phyloP scores from a whole-genome alignment of 2,329 filamentous ascomycete species.

The Epicoccum sorghinum region DNA sequence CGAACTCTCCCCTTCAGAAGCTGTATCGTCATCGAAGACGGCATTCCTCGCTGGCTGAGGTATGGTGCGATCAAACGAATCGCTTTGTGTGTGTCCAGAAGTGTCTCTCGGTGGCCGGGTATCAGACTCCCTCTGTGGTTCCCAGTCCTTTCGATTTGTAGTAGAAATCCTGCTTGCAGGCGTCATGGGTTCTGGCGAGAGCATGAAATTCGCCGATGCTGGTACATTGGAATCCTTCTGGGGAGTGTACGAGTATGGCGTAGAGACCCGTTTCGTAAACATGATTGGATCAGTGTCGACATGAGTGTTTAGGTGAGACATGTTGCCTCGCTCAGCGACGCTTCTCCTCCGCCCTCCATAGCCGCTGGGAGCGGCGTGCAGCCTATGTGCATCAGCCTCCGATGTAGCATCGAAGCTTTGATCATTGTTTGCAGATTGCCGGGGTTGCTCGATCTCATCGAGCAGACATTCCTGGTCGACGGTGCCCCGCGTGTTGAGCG shows the following conservation, averaged over 20 bases:
- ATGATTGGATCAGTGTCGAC: constrained; percentile 44
- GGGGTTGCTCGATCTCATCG: constrained; percentile 60
- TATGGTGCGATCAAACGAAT: constrained; percentile 22
- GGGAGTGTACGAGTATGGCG: constrained; percentile 54
- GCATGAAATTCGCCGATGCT: constrained; percentile 50
- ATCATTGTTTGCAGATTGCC: constrained; percentile 58
- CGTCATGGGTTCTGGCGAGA: constrained; percentile 57
- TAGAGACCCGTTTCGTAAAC: constrained; percentile 49
- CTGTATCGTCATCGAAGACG: constrained; percentile 39
- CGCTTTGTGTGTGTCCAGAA: constrained; percentile 34
- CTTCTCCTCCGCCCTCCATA: constrained; percentile 35
- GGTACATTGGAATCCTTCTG: constrained; percentile 40
- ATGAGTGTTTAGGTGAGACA: constrained; percentile 43
- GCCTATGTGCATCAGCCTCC: constrained; percentile 22
- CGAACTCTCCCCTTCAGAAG: constrained; percentile 36
- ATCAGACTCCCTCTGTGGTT: constrained; percentile 26
- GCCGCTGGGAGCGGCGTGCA: constrained; percentile 1
- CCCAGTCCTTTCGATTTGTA: constrained; percentile 23
- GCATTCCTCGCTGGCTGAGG: constrained; percentile 29
- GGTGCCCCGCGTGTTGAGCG: constrained; percentile 68
- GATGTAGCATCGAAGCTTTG: constrained; percentile 68
- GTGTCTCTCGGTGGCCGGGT: constrained; percentile 34
- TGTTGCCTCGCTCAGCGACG: constrained; percentile 43
- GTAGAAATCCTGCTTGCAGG: constrained; percentile 41
- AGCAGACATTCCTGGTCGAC: constrained; percentile 73